Percentiles rank a stretch among this genome's conserved stretches.
These are phyloP conservation scores for Spirogloea muscicola DNA, from an alignment of 139 green algal species.

Conservation along the genomic window DNA sequence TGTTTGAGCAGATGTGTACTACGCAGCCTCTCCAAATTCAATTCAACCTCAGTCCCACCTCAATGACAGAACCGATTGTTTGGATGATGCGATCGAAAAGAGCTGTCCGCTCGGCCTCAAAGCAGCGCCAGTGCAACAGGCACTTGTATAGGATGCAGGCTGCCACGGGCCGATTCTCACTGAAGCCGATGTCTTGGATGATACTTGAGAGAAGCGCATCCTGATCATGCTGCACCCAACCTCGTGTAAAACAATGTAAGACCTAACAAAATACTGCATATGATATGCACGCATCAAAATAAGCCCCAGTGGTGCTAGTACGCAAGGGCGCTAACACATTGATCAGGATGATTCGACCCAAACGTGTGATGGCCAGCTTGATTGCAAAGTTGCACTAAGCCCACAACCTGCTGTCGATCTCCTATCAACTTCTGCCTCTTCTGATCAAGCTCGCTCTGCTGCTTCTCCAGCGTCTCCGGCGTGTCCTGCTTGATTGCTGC, in stretches of 20 bases:
- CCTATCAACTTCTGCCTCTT: slow-evolving; percentile 79
- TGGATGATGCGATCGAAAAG: slow-evolving; percentile 94
- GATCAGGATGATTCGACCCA: no score
- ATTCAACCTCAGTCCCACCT: no score
- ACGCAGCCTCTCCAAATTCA: no score
- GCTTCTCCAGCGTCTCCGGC: slow-evolving; percentile 70
- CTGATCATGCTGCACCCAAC: slow-evolving; percentile 76
- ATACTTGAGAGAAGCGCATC: slow-evolving; percentile 69
- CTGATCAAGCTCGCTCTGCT: slow-evolving; percentile 72
- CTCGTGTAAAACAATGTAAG: no score
- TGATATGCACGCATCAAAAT: no score
- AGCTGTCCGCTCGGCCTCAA: slow-evolving; percentile 85
- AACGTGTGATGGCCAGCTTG: no score
- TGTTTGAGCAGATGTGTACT: no score
- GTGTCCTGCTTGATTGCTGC: no score
- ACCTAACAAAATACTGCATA: no score
- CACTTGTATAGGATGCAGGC: slow-evolving; percentile 85
- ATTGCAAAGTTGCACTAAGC: no score
- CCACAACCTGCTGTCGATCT: slow-evolving; percentile 66
- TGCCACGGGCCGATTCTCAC: slow-evolving; percentile 70
- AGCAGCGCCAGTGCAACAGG: slow-evolving; percentile 80
- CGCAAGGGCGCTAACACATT: no score
- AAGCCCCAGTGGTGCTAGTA: no score
- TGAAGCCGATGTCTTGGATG: slow-evolving; percentile 70
- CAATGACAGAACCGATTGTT: slow-evolving; percentile 72